Evolutionary conservation across 495 filamentous ascomycete genomes (phyloP).

Genomic region (Mytilinidion resinicola): DNA sequence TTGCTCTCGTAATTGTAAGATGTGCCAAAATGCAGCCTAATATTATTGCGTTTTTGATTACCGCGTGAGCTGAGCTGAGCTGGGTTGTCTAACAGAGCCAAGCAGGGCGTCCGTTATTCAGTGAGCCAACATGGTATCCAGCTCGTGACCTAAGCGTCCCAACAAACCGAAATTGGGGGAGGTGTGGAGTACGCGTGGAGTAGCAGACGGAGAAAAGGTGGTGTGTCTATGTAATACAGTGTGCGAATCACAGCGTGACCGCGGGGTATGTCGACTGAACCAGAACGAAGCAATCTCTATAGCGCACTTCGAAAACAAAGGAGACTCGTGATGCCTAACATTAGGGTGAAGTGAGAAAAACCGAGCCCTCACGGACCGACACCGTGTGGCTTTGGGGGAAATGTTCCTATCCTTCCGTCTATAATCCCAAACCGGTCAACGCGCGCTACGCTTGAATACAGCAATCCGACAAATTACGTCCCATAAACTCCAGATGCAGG

Average conservation of each 20-base stretch:
- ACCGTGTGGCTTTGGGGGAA: neutral
- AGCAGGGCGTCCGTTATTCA: neutral
- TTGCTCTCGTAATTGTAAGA: slow-evolving; percentile 21
- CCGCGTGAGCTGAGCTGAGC: slow-evolving; percentile 21
- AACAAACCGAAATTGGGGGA: neutral
- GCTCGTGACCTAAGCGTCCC: neutral
- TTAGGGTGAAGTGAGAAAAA: neutral
- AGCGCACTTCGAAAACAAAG: slow-evolving; percentile 1
- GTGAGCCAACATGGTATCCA: slow-evolving; percentile 5
- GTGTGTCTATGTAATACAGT: slow-evolving; percentile 14
- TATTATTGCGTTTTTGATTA: slow-evolving; percentile 6
- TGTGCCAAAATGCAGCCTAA: neutral
- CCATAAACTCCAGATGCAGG: slow-evolving; percentile 11
- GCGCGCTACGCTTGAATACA: slow-evolving; percentile 21
- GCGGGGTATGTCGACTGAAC: slow-evolving; percentile 20
- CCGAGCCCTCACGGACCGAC: neutral
- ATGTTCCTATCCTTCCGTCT: slow-evolving; percentile 10
- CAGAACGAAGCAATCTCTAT: neutral
- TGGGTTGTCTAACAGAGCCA: slow-evolving; percentile 10
- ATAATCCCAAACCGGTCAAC: slow-evolving; percentile 7
- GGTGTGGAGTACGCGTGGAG: neutral
- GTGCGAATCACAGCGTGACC: slow-evolving; percentile 17
- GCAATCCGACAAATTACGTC: slow-evolving; percentile 9
- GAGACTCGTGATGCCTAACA: slow-evolving; percentile 15
- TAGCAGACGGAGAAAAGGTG: too few species aligned